A percentile compares a stretch with the other conserved stretches of the same genome.
Evolutionary conservation across 148 eudicot species (phyloP).

Genomic region (Suaeda aralocaspica): DNA sequence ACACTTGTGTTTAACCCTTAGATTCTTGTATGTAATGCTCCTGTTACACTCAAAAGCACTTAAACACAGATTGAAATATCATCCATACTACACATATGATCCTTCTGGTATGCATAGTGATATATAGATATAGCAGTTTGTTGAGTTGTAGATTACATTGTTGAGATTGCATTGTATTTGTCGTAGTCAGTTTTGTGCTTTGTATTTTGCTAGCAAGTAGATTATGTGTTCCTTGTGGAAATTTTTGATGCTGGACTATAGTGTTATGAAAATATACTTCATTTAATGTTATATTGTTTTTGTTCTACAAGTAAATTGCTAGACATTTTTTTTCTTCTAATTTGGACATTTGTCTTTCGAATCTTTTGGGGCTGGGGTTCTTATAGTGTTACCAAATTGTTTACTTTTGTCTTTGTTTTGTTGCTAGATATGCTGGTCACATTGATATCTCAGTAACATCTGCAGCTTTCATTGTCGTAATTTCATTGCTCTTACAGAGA

Average conservation of each 20-base stretch:
- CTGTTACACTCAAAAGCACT: background rate
- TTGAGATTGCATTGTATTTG: background rate
- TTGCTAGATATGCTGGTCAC: slow-evolving; percentile 64
- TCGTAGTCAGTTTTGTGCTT: background rate
- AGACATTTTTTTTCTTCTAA: background rate
- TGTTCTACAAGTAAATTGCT: background rate
- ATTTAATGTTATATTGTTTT: background rate
- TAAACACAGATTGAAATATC: background rate
- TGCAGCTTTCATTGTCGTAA: slow-evolving; percentile 82
- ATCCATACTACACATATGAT: background rate
- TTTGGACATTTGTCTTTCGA: background rate
- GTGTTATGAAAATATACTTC: background rate
- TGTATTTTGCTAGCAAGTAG: background rate
- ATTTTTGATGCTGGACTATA: background rate
- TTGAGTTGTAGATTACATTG: background rate
- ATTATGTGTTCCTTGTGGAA: background rate
- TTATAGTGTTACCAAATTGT: background rate
- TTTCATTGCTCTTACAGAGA: slow-evolving; percentile 80
- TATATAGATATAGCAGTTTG: background rate
- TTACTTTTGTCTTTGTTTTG: slow-evolving; percentile 10
- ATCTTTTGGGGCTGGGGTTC: background rate
- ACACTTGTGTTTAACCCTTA: background rate
- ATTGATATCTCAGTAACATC: slow-evolving; percentile 91
- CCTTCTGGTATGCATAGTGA: background rate
- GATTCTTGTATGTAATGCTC: background rate